phyloP scores from a whole-genome alignment of 768 basidiomycete genomes.

The Suillus clintonianus region DNA sequence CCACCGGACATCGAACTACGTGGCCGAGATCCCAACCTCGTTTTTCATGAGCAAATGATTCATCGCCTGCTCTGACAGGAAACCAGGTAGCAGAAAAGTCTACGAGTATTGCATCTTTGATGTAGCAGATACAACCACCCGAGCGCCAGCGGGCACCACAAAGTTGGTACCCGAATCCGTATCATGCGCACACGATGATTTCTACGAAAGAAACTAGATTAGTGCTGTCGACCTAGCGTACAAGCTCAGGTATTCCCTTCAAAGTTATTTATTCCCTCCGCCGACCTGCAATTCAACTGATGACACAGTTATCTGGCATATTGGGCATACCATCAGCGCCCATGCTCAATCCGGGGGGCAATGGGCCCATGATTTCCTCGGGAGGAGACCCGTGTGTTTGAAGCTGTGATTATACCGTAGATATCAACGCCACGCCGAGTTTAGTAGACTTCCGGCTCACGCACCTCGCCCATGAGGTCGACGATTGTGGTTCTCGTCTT shows the following conservation, averaged over 20 bases:
- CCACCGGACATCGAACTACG: background rate
- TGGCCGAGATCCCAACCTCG: background rate
- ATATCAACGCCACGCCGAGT: background rate
- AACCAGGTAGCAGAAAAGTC: background rate
- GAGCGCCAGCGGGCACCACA: background rate
- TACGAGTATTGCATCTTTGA: background rate
- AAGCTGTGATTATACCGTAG: conserved; percentile 48
- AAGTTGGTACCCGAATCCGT: background rate
- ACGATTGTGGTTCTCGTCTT: conserved; percentile 51
- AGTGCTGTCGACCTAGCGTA: background rate
- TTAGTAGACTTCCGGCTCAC: background rate
- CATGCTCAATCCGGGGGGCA: conserved; percentile 69
- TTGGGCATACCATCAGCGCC: conserved; percentile 57
- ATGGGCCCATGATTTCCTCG: conserved; percentile 77
- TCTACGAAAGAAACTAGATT: background rate
- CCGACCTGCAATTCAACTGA: conserved; percentile 7
- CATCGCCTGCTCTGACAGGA: background rate
- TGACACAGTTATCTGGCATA: conserved; percentile 33
- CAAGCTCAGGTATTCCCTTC: background rate
- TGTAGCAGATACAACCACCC: background rate
- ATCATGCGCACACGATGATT: background rate
- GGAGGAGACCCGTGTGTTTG: conserved; percentile 81
- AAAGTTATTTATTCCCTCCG: background rate
- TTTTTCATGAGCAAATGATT: background rate
- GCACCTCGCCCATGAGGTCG: conserved; percentile 75